Evolutionary conservation across 2,329 filamentous ascomycete genomes (phyloP), one percentile per base, ranked within the genome.

Genomic region (Cladosporium sp.): DNA sequence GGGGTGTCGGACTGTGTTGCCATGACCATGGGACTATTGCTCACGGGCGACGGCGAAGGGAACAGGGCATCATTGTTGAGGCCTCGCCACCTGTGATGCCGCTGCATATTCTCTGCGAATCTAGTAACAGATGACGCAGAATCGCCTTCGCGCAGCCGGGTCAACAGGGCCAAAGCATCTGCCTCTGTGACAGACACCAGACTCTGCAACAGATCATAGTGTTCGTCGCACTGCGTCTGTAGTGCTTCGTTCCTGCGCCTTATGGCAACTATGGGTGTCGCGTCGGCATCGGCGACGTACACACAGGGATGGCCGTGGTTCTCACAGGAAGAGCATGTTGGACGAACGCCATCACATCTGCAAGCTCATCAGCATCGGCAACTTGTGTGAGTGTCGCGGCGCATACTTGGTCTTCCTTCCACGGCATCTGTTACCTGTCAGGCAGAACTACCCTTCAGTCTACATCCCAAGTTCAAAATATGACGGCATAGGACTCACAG

Each of bases 181-280:
- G 21, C n/a, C 3, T 58, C 56, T 11, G 36, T 18, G 7, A 58
- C 56, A 1, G 56, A 58, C 10, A 26, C 14, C 16, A 58, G 56
- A 26, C 30, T 36, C 14, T 58, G 30, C 16, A 58, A 23, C 25
- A 58, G 28, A 21, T 39, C 36, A 1, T 28, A 25, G 14, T 46
- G 56, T 14, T 58, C 56, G 8, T 25, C 21, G 18, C 56, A 28
- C 23, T 36, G 36, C 8, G 3, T 8, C 16, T 58, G 56, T 30
- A 58, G 56, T 25, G 36, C 56, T 13, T 58, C 56, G 23, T 43
- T 39, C 56, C 18, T 58, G 23, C 56, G 56, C 25, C 18, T 58
- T 25, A 26, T 18, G 2, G 56, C 56, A 16, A 46, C 18, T 26
- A 58, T 58, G 14, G 56, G 56, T n/a, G 56, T 58, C 23, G 56